Base-by-base conservation (phyloP, 192 early-diverging fungal genomes). In the Umbelopsis isabellina region DNA sequence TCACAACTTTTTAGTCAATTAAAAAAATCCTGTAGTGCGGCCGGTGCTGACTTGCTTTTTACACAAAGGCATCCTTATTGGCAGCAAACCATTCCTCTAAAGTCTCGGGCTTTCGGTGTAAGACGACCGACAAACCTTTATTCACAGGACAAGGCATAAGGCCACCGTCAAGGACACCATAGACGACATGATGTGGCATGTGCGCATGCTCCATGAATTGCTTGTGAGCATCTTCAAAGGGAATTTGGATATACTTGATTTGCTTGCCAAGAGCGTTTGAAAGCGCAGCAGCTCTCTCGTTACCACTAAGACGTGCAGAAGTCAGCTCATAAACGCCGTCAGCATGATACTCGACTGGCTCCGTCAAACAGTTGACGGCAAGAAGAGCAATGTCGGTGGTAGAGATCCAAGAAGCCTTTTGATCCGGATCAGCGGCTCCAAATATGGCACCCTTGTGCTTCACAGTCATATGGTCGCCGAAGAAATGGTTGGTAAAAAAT, bases 401-500 rank as follows among this genome's bases (percentile, higher is more conserved):
- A 18, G 72, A 73, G n/a, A 73, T 67, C 25, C 30, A 61, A 13
- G 55, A 18, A 2, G 9, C 1, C 13, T 30, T 61, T 12, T 16
- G 2, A 61, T 61, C 30, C 1, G 55, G 55, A 4, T 61, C 30
- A 1, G 55, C 55, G 6, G 55, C 0, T 15, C 55, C 55, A 33
- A 35, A 61, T 0, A 65, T 45, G 11, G 55, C 30, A 35, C 55
- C 35, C 55, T 61, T 33, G 3, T 35, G 33, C n/a, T 46, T 21
- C 41, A 66, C 45, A 6, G 65, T 47, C 20, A 23, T n/a, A 25
- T 47, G 46, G 46, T 66, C 65, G n/a, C 45, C 46, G 13, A 46
- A 66, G 45, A 46, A 66, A 47, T 47, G 41, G 46, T 65, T 69
- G 45, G 44, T 64, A 18, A 74, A 58, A 55, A 74, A 74, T 15